These are phyloP conservation scores for Auricularia cornea DNA, from an alignment of 768 basidiomycete genomes.

Conservation along the genomic window DNA sequence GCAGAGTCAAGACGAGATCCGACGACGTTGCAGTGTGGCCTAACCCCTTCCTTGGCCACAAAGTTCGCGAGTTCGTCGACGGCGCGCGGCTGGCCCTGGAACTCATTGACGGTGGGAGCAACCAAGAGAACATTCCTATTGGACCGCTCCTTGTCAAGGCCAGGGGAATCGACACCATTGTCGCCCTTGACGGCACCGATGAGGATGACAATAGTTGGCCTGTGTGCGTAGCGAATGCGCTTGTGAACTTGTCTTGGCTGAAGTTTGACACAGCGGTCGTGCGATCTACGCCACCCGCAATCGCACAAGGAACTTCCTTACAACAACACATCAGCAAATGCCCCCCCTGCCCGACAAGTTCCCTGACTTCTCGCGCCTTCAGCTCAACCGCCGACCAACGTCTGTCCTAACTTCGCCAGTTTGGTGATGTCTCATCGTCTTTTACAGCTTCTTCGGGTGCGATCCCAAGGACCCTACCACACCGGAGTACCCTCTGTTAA, in stretches of 20 bases:
- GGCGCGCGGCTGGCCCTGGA: slow-evolving; percentile 43
- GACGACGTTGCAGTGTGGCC: slow-evolving; percentile 66
- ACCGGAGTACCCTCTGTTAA: slow-evolving; percentile 54
- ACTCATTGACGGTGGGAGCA: slow-evolving; percentile 65
- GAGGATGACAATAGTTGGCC: slow-evolving; percentile 58
- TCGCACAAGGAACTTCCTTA: slow-evolving; percentile 37
- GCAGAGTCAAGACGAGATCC: background rate
- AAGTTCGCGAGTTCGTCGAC: slow-evolving; percentile 39
- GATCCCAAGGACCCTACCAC: slow-evolving; percentile 40
- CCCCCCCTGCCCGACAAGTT: slow-evolving; percentile 52
- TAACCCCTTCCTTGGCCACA: slow-evolving; percentile 18
- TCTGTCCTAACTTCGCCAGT: background rate
- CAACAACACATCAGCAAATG: slow-evolving; percentile 47
- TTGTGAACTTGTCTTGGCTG: slow-evolving; percentile 2
- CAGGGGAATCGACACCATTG: slow-evolving; percentile 62
- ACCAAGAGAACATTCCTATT: slow-evolving; percentile 62
- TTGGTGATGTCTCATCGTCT: background rate
- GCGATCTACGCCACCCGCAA: slow-evolving; percentile 36
- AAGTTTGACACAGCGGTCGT: slow-evolving; percentile 37
- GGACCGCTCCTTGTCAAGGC: slow-evolving; percentile 63
- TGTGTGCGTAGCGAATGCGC: slow-evolving; percentile 37
- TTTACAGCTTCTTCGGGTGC: slow-evolving; percentile 61
- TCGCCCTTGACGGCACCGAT: slow-evolving; percentile 62
- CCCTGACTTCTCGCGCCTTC: slow-evolving; percentile 46
- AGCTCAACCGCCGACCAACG: slow-evolving; percentile 58